Evolutionary conservation across 1,139 yeast species (phyloP), one percentile per base, ranked within the genome.

Genomic region (Magnusiomyces tetraspermus): DNA sequence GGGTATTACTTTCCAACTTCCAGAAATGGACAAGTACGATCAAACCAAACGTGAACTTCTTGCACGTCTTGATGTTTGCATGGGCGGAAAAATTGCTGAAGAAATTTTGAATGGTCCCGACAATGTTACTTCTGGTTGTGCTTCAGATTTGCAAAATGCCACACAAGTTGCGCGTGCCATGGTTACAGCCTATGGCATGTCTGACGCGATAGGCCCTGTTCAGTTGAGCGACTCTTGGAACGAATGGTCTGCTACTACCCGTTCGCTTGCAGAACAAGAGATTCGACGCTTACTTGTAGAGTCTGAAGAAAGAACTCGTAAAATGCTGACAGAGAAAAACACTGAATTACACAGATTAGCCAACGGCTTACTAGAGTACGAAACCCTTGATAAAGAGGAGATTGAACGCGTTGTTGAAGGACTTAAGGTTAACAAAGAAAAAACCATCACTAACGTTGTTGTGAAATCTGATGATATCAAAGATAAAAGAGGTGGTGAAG

Each of bases 21-120:
- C 98, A 2, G 98, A 94, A 67, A 89, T 90, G 95, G 99, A 92
- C 71, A 90, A 94, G 73, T 92, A 86, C 56, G 97, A 92, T 64
- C 85, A 87, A 71, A 87, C 96, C 46, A 85, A 80, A 67, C 80
- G 77, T 58, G 98, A 92, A 71, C 86, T 96, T 66, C 76, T 85
- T 59, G 97, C 98, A 0, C 76, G 95, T 59, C 72, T 92, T 60
- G 98, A 92, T 68, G 98, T 92, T 51, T 89, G 96, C 67, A 92
- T 92, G 98, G 99, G 98, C 57, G 99, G 99, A 57, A 90, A 90
- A 68, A 83, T 90, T 57, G 98, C 98, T 33, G 99, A 92, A 72
- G 97, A 90, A 67, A 75, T 88, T 76, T 77, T 86, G 48, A 87
- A 87, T 65, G 98, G 98, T 2, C 77, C 82, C 48, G 96, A 88